Base-by-base conservation (phyloP, 495 filamentous ascomycete genomes). In the Aspergillus panamensis region DNA sequence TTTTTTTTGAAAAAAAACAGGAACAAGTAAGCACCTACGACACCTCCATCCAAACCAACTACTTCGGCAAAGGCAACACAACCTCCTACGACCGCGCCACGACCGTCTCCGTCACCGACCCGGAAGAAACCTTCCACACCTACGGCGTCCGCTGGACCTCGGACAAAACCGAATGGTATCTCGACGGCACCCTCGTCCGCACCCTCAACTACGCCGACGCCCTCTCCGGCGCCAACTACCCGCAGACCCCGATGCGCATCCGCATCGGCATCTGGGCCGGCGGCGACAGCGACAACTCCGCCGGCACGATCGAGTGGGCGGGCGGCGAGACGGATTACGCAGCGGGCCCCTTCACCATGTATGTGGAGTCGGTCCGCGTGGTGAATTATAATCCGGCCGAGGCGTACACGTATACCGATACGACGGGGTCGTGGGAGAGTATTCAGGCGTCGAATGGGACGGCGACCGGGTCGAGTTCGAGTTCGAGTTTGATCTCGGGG, bases 1-100 rank as follows among this genome's bases (percentile, higher is more conserved):
- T 35, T 35, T 35, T 37, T 2, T 19, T 45, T 10, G 5, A 25
- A 25, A 25, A 25, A 8, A 6, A 17, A 35, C 29, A 66, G 63
- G 63, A 66, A 55, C 60, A 62, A 61, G 43, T 66, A 39, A 61
- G 60, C 63, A 71, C 75, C 40, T 66, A 32, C 42, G 48, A 55
- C 48, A 75, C 62, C 57, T 67, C 86, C 50, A 85, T 95, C 17
- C 87, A 96, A 75, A 90, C 86, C 61, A 96, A 97, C 73, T 98
- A 94, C 76, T 98, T 96, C 66, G 89, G 90, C 68, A 96, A 96
- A 75, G 94, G 91, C 19, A 84, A 90, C 58, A 91, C 89, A 4
- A 72, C 77, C 30, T 80, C 80, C 16, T 96, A 92, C 69, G 84
- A 95, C 74, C 90, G 91, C 53, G 89, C 82, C 20, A 76, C 73